Evolutionary conservation across 129 eudicot genomes (phyloP).

Genomic region (Mikania micrantha): DNA sequence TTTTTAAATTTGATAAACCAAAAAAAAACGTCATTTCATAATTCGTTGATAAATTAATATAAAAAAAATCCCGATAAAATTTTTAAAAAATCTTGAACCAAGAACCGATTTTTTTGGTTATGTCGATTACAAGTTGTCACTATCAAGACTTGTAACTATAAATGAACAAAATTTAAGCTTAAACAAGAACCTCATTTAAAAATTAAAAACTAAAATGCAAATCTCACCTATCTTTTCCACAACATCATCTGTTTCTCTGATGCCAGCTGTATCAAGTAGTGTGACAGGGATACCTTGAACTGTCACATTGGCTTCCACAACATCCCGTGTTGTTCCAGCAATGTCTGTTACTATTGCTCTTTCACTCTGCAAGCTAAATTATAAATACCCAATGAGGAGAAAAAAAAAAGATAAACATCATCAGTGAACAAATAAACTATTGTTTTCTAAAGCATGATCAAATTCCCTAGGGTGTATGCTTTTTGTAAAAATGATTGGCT

Average conservation of each 20-base stretch:
- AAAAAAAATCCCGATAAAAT: background rate
- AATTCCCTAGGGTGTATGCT: background rate
- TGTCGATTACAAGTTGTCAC: background rate
- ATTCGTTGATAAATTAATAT: no score
- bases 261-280: conserved; percentile 95
- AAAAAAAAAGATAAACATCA: background rate
- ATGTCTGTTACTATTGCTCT: conserved; percentile 93
- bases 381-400: conserved; percentile 32
- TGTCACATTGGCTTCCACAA: conserved; percentile 76
- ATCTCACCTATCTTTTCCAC: conserved; percentile 88
- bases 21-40: no score
- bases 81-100: background rate
- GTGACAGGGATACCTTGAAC: conserved; percentile 88
- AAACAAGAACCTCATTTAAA: background rate
- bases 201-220: background rate
- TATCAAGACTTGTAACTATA: background rate
- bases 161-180: background rate
- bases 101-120: background rate
- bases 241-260: conserved; percentile 79
- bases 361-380: conserved; percentile 95
- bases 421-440: background rate
- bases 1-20: no score
- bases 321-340: conserved; percentile 96
- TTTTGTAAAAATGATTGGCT: background rate
- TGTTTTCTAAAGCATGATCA: background rate